Conservation (phyloP, 2,329 filamentous ascomycete genomes). For the Xylariaceae sp. region DNA sequence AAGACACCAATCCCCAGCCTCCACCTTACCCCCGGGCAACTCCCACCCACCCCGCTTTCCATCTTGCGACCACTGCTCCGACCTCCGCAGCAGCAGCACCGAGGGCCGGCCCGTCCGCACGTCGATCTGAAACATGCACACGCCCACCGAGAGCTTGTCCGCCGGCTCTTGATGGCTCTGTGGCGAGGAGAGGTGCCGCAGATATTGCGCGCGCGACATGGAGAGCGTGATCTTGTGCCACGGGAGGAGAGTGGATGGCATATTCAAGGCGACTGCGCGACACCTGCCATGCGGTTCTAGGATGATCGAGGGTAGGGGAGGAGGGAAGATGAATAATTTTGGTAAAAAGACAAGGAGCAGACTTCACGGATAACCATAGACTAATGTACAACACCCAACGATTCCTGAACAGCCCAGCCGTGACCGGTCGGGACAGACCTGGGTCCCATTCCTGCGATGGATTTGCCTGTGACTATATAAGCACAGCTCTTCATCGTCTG, state of each 20-base stretch:
- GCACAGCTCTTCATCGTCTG: too few species aligned
- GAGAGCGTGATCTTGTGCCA: slow-evolving; percentile 24
- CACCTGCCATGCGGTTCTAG: too few species aligned
- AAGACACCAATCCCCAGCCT: slow-evolving; percentile 23
- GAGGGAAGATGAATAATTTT: too few species aligned
- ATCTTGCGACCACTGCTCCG: background rate
- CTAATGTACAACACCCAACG: too few species aligned
- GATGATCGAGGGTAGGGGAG: too few species aligned
- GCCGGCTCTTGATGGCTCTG: background rate
- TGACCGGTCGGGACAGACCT: too few species aligned
- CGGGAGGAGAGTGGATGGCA: slow-evolving; percentile 17
- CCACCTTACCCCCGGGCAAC: slow-evolving; percentile 23
- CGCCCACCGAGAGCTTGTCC: slow-evolving; percentile 20
- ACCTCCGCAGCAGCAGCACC: background rate
- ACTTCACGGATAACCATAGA: too few species aligned
- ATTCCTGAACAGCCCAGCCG: too few species aligned
- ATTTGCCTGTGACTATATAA: too few species aligned
- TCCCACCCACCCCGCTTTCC: slow-evolving; percentile 15
- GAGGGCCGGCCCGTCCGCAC: background rate
- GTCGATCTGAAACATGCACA: slow-evolving; percentile 26
- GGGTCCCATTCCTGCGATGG: too few species aligned
- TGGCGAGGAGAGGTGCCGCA: slow-evolving; percentile 9
- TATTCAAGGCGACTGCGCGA: background rate
- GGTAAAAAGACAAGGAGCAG: too few species aligned
- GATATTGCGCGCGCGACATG: slow-evolving; percentile 26